Conservation (phyloP, 2,329 filamentous ascomycete genomes). For the Nannizzia gypsea region DNA sequence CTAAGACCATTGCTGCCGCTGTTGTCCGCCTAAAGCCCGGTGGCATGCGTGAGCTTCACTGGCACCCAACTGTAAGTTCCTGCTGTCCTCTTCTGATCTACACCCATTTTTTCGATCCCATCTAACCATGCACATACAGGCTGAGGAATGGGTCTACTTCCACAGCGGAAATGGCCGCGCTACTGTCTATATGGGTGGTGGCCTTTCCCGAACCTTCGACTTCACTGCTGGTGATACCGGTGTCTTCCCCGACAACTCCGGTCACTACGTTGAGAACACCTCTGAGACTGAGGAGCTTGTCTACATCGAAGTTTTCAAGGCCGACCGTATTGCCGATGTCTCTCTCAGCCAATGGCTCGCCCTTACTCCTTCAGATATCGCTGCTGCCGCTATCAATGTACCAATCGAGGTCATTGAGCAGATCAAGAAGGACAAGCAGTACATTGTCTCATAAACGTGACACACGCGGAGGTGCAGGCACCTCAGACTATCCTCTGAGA, state of each 20-base stretch:
- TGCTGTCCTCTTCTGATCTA: neutral
- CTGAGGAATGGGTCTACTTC: constrained; percentile 62
- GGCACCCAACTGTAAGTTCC: constrained; percentile 52
- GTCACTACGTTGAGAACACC: constrained; percentile 60
- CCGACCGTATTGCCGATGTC: constrained; percentile 55
- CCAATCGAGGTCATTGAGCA: constrained; percentile 44
- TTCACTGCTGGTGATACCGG: constrained; percentile 56
- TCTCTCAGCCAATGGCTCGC: constrained; percentile 58
- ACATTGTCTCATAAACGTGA: constrained; percentile 31
- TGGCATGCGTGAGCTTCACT: constrained; percentile 54
- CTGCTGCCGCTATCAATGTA: constrained; percentile 49
- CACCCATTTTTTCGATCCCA: neutral
- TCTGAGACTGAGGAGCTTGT: constrained; percentile 51
- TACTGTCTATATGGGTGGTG: constrained; percentile 52
- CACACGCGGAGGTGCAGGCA: neutral
- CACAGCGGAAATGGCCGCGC: constrained; percentile 50
- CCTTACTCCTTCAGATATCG: constrained; percentile 51
- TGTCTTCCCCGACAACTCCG: constrained; percentile 53
- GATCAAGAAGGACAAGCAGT: constrained; percentile 53
- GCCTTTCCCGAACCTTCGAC: constrained; percentile 54
- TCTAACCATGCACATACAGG: constrained; percentile 29
- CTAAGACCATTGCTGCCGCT: constrained; percentile 54
- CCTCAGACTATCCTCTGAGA: neutral
- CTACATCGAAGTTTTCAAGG: constrained; percentile 60
- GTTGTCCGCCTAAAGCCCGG: constrained; percentile 53